A percentile compares a stretch with the other conserved stretches of the same genome.
These are phyloP conservation scores for Phytophthora sp. DNA, from an alignment of 352 stramenopile species.

Conservation along the genomic window DNA sequence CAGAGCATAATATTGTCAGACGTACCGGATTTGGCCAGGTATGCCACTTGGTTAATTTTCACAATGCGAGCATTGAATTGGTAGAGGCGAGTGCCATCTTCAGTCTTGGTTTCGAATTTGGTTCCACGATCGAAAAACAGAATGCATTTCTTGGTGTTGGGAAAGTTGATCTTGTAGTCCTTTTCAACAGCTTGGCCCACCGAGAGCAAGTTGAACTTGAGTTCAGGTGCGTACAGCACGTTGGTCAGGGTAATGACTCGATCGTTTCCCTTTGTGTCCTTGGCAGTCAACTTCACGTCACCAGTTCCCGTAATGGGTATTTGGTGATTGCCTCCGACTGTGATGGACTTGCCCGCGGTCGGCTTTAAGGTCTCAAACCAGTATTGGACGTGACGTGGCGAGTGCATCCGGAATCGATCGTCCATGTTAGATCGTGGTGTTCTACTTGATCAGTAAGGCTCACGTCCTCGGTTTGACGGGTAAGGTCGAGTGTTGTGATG, in stretches of 20 bases:
- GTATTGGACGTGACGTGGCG: neutral
- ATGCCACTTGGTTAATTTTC: neutral
- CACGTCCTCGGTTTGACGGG: neutral
- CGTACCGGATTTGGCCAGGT: neutral
- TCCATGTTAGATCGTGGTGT: slow-evolving; percentile 1
- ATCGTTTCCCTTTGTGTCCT: slow-evolving; percentile 21
- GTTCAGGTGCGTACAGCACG: slow-evolving; percentile 3
- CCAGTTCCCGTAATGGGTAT: slow-evolving; percentile 5
- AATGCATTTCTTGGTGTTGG: slow-evolving; percentile 24
- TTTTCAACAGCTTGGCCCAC: slow-evolving; percentile 9
- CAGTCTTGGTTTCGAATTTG: neutral
- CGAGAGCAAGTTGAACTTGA: slow-evolving; percentile 5
- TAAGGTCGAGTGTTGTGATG: slow-evolving; percentile 4
- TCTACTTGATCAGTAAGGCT: neutral
- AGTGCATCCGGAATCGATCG: slow-evolving; percentile 22
- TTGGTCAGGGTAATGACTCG: slow-evolving; percentile 3
- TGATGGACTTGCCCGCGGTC: neutral
- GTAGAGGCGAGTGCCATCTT: neutral
- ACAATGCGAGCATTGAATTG: neutral
- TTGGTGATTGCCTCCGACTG: neutral
- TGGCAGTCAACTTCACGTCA: no score
- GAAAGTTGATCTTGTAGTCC: slow-evolving; percentile 26
- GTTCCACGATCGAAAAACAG: neutral
- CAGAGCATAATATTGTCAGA: neutral
- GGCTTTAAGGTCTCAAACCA: slow-evolving; percentile 9